phyloP scores from a whole-genome alignment of 108 stramenopile genomes.

The Skeletonema menzelii region DNA sequence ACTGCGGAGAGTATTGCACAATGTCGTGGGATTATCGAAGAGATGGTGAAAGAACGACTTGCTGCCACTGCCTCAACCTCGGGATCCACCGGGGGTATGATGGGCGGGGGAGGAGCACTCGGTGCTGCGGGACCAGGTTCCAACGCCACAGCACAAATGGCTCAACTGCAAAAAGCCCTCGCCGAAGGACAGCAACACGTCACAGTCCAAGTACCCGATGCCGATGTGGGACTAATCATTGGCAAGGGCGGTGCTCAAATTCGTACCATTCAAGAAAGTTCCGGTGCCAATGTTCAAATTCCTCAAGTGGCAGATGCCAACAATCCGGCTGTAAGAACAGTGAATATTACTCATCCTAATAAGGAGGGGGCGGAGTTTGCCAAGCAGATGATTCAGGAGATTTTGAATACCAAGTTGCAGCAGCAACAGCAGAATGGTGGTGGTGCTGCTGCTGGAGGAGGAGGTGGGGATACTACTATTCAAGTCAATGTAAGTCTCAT shows the following conservation, averaged over 20 bases:
- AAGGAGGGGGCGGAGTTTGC: constrained; percentile 76
- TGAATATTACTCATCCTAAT: constrained; percentile 84
- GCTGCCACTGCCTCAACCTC: constrained; percentile 35
- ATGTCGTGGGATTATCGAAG: constrained; percentile 78
- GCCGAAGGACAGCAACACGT: constrained; percentile 74
- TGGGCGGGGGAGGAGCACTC: neutral
- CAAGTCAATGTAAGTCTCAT: constrained; percentile 65
- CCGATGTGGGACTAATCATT: constrained; percentile 95
- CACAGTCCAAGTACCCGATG: constrained; percentile 82
- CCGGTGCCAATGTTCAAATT: constrained; percentile 92
- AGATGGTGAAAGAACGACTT: constrained; percentile 77
- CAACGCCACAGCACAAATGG: constrained; percentile 50
- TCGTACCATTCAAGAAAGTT: constrained; percentile 88
- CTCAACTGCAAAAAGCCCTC: constrained; percentile 71
- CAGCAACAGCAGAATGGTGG: constrained; percentile 22
- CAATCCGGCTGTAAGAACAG: constrained; percentile 63
- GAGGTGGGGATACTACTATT: constrained; percentile 54
- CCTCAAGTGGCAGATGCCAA: constrained; percentile 80
- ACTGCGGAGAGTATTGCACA: constrained; percentile 71
- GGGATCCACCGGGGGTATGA: neutral
- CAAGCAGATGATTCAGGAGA: constrained; percentile 63
- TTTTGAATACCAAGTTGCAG: constrained; percentile 25
- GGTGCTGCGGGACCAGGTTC: constrained; percentile 24
- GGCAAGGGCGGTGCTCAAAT: constrained; percentile 95
- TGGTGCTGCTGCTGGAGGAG: constrained; percentile 26